These are phyloP conservation scores for Brachypodium distachyon DNA, from an alignment of 202 grass and related monocot genomes.

Conservation along the genomic window DNA sequence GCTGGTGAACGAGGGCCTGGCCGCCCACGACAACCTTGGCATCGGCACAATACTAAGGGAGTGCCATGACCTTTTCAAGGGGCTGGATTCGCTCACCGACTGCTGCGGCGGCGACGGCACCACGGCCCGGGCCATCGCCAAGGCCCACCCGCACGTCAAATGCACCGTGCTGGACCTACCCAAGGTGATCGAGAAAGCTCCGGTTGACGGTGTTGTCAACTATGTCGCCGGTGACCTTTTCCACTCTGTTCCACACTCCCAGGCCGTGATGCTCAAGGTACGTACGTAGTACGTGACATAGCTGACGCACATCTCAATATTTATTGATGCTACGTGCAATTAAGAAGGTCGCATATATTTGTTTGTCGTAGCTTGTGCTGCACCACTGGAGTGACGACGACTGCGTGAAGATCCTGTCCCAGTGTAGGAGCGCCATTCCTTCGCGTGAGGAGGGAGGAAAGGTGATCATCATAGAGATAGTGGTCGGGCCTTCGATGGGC, in stretches of 20 bases:
- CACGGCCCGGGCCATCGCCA: neutral
- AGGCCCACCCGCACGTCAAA: neutral
- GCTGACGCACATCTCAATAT: too few relatives aligned
- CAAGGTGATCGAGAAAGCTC: neutral
- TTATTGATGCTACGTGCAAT: too few relatives aligned
- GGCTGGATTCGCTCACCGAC: neutral
- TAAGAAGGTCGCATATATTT: too few relatives aligned
- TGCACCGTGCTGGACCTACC: constrained; percentile 18
- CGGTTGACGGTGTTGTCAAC: neutral
- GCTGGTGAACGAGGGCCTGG: neutral
- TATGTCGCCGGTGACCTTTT: constrained; percentile 15
- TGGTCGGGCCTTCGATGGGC: neutral
- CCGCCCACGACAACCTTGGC: neutral
- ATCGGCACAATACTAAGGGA: neutral
- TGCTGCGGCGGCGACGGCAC: neutral
- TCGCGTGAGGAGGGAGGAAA: constrained; percentile 29
- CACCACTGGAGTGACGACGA: constrained; percentile 35
- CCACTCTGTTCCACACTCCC: neutral
- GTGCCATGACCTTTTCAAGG: neutral
- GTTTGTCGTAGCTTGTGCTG: constrained; percentile 13
- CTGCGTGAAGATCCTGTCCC: neutral
- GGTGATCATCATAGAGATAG: constrained; percentile 30
- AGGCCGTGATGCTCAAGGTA: constrained; percentile 6
- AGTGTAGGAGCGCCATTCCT: constrained; percentile 39
- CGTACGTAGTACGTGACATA: neutral